Percentiles rank a stretch among this genome's conserved stretches.
phyloP scores from a whole-genome alignment of 192 early-diverging fungal species.

The Coemansia sp. region DNA sequence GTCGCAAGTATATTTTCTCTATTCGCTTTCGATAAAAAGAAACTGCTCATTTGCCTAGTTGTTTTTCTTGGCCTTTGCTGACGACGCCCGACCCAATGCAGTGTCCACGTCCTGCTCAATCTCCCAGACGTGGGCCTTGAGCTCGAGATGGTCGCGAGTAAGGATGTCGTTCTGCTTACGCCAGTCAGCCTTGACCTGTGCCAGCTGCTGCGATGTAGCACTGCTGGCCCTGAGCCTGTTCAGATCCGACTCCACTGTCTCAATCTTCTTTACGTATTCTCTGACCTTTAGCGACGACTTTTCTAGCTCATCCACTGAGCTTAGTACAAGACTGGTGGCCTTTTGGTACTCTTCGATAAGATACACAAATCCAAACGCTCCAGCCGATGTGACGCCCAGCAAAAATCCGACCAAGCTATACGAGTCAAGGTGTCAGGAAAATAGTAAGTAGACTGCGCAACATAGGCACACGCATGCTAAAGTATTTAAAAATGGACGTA shows the following conservation, averaged over 20 bases:
- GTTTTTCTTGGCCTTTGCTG: conserved; percentile 14
- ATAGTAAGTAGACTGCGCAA: neutral
- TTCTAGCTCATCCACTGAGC: conserved; percentile 80
- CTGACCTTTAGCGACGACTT: conserved; percentile 73
- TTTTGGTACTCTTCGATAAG: conserved; percentile 86
- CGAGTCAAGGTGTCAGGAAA: neutral
- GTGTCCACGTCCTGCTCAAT: conserved; percentile 56
- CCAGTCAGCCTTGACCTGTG: conserved; percentile 52
- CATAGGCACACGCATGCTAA: neutral
- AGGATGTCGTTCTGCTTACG: conserved; percentile 67
- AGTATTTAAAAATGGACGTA: neutral
- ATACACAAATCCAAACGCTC: conserved; percentile 78
- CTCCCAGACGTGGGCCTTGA: conserved; percentile 83
- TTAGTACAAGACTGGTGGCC: conserved; percentile 69
- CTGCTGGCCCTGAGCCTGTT: conserved; percentile 57
- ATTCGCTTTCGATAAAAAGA: neutral
- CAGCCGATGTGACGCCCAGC: conserved; percentile 72
- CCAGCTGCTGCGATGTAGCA: conserved; percentile 63
- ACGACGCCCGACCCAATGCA: conserved; percentile 26
- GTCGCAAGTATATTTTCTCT: neutral
- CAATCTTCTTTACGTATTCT: conserved; percentile 80
- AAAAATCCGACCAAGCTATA: conserved; percentile 77
- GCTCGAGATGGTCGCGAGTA: conserved; percentile 79
- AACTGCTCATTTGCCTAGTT: neutral
- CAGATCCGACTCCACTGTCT: conserved; percentile 70